Conservation (phyloP, 495 filamentous ascomycete species). For the Aspergillus sclerotiicarbonarius region DNA sequence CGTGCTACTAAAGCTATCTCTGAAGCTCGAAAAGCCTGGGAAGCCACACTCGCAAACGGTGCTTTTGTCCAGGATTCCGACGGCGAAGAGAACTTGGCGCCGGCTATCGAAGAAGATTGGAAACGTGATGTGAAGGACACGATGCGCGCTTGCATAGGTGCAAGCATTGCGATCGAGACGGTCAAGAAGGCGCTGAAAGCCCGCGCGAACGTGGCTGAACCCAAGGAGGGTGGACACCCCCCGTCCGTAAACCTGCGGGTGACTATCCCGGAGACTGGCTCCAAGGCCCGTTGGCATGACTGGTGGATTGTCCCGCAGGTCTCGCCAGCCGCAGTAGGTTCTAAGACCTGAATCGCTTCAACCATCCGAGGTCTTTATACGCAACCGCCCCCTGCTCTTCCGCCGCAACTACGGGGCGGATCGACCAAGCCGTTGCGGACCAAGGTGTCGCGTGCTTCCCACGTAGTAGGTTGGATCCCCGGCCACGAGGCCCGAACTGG, state of each 20-base stretch:
- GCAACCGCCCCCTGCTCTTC: background rate
- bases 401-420: background rate
- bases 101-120: constrained; percentile 59
- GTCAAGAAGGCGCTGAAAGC: constrained; percentile 48
- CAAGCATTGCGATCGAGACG: constrained; percentile 59
- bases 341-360: background rate
- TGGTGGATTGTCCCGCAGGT: constrained; percentile 80
- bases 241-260: constrained; percentile 40
- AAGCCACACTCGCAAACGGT: constrained; percentile 50
- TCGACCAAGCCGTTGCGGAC: background rate
- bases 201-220: background rate
- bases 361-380: background rate
- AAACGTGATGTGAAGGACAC: constrained; percentile 53
- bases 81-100: constrained; percentile 37
- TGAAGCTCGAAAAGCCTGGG: constrained; percentile 64
- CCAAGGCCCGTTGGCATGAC: constrained; percentile 60
- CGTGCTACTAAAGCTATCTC: constrained; percentile 58
- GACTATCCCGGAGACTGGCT: constrained; percentile 51
- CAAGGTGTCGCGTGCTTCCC: background rate
- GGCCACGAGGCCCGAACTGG: no score
- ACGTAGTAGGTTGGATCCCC: background rate
- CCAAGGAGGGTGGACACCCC: background rate
- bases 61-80: constrained; percentile 31
- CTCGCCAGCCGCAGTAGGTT: constrained; percentile 15
- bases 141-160: constrained; percentile 63